These are phyloP conservation scores for Metschnikowia matae DNA, from an alignment of 805 yeast genomes.

Conservation along the genomic window DNA sequence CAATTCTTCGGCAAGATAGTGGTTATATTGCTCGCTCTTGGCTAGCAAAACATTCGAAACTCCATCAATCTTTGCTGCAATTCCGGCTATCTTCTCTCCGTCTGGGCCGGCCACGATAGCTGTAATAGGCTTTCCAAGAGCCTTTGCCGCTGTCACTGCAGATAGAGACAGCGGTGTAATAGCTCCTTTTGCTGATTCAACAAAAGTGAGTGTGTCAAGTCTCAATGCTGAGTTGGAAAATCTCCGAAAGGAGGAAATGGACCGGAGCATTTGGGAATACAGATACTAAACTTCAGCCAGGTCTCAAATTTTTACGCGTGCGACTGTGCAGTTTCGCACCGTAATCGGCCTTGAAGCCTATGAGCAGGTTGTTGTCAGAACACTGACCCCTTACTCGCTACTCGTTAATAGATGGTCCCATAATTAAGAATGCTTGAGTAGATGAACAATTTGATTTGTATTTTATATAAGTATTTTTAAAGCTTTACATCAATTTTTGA, in stretches of 20 bases:
- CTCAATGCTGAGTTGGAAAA: conserved; percentile 12
- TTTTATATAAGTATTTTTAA: neutral
- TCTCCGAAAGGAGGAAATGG: conserved; percentile 8
- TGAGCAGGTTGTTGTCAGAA: neutral
- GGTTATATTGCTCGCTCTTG: conserved; percentile 55
- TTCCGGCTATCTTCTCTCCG: conserved; percentile 41
- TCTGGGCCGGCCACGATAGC: conserved; percentile 72
- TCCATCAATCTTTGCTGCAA: conserved; percentile 50
- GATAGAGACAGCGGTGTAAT: conserved; percentile 68
- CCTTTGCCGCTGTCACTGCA: conserved; percentile 71
- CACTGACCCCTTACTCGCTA: neutral
- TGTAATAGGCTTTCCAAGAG: conserved; percentile 74
- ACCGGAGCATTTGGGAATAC: conserved; percentile 11
- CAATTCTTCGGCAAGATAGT: conserved; percentile 73
- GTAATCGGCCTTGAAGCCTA: neutral
- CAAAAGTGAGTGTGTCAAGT: conserved; percentile 61
- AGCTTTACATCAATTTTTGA: neutral
- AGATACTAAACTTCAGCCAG: neutral
- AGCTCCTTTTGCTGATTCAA: conserved; percentile 57
- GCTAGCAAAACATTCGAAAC: conserved; percentile 57
- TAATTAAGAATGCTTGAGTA: neutral
- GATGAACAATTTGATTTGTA: neutral
- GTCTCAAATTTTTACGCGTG: conserved; percentile 3
- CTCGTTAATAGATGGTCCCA: neutral
- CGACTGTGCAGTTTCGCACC: conserved; percentile 4